A percentile compares a stretch with the other conserved stretches of the same genome.
phyloP scores from a whole-genome alignment of 2,329 filamentous ascomycete species.

The Cercospora sojina region DNA sequence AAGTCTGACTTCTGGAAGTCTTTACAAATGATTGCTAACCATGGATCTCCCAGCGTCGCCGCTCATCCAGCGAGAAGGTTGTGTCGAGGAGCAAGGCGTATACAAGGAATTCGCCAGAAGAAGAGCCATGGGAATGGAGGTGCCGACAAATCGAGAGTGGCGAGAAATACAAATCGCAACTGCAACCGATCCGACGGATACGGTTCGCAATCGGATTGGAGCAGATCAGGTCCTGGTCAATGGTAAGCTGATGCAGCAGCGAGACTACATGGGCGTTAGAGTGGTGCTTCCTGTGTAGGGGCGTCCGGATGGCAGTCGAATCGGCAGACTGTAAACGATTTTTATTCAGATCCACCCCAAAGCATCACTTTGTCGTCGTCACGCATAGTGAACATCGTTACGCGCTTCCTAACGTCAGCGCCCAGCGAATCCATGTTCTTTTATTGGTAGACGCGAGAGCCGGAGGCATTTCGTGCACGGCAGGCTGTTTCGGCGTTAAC shows the following conservation, averaged over 20 bases:
- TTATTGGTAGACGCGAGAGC: neutral
- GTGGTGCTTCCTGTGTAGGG: constrained; percentile 46
- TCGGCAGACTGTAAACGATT: too few relatives aligned
- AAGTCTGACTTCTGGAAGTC: neutral
- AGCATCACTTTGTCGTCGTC: too few relatives aligned
- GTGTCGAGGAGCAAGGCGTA: constrained; percentile 47
- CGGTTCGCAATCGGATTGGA: constrained; percentile 43
- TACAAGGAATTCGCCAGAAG: constrained; percentile 50
- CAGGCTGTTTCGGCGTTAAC: too few relatives aligned
- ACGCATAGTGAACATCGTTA: too few relatives aligned
- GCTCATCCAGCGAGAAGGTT: constrained; percentile 46
- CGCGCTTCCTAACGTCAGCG: too few relatives aligned
- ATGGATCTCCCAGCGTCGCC: constrained; percentile 34
- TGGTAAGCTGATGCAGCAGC: constrained; percentile 49
- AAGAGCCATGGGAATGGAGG: constrained; percentile 43
- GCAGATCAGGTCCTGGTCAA: constrained; percentile 46
- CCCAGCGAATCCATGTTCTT: neutral
- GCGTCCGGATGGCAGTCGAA: too few relatives aligned
- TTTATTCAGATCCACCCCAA: too few relatives aligned
- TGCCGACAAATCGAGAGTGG: constrained; percentile 51
- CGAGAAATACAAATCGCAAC: constrained; percentile 53
- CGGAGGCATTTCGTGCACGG: too few relatives aligned
- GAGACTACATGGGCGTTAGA: constrained; percentile 51
- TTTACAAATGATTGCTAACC: neutral
- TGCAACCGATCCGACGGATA: constrained; percentile 39